A percentile compares a stretch with the other conserved stretches of the same genome.
Evolutionary conservation across 257 asterid genomes (phyloP).

Genomic region (Sherardia arvensis): DNA sequence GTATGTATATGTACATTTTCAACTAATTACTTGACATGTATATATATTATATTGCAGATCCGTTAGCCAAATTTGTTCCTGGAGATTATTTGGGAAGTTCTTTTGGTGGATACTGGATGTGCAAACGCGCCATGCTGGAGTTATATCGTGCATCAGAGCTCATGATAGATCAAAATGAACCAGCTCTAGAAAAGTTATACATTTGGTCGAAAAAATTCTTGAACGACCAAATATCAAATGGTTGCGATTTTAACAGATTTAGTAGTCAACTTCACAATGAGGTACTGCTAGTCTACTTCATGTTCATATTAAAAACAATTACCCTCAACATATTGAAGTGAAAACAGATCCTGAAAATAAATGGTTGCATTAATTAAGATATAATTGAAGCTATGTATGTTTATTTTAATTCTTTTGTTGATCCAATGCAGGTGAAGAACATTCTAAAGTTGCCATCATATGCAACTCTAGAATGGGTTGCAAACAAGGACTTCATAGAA

Average conservation of each 20-base stretch:
- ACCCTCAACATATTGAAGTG: too few species aligned
- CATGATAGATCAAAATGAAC: constrained; percentile 42
- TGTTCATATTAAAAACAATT: too few species aligned
- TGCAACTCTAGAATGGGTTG: constrained; percentile 51
- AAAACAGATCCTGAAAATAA: too few species aligned
- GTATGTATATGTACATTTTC: too few species aligned
- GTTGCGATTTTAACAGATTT: constrained; percentile 14
- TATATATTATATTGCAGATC: constrained; percentile 31
- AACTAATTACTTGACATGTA: too few species aligned
- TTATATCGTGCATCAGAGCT: constrained; percentile 58
- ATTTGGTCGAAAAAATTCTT: constrained; percentile 37
- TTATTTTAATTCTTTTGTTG: too few species aligned
- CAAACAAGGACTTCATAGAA: constrained; percentile 51
- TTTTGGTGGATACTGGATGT: constrained; percentile 31
- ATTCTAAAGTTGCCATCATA: constrained; percentile 50
- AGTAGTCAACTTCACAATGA: constrained; percentile 33
- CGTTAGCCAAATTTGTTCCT: constrained; percentile 28
- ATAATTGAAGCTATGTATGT: too few species aligned
- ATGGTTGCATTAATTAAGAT: too few species aligned
- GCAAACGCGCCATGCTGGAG: constrained; percentile 41
- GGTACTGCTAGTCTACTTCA: too few species aligned
- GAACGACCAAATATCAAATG: constrained; percentile 32
- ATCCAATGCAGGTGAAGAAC: constrained; percentile 41
- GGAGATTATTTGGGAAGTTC: constrained; percentile 31
- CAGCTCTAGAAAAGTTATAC: constrained; percentile 34